Evolutionary conservation across 495 filamentous ascomycete genomes (phyloP), one percentile per base, ranked within the genome.

Genomic region (Tuber borchii): DNA sequence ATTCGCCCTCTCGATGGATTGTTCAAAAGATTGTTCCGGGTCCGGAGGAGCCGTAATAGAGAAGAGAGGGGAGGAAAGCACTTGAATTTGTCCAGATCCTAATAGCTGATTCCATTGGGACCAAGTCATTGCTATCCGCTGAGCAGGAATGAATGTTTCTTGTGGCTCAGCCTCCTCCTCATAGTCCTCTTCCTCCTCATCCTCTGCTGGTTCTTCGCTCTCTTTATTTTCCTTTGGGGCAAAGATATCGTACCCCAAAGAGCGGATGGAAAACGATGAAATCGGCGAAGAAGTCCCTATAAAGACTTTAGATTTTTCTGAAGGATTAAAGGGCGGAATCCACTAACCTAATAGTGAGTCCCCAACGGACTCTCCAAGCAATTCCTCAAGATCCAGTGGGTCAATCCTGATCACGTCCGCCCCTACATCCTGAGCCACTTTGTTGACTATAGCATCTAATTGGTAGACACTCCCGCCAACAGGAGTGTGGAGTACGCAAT

Each of bases 391-490:
- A 82, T 93, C 92, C 76, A 92, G 90, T 20, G 93, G 90, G 83
- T 91, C 90, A 20, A 99, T 84, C 37, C 88, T 88, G 46, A 99
- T 85, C 8, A 97, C 82, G 83, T 98, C 92, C n/a, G 94, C 90
- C 45, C 85, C 84, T 19, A 91, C 75, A 26, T 88, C 86, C 17
- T 84, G 81, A 2, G 93, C 91, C 44, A 92, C 83, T 43, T 83
- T 85, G 69, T 88, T 85, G 12, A 92, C 87, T 42, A 92, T 82
- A 2, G 84, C 82, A 74, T 91, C 87, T 51, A 94, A 83, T 73
- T 89, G 88, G 44, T 84, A 80, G 39, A 87, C 86, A 0, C 87
- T 87, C 71, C 89, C 88, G 68, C 87, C 85, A 48, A 87, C 87
- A 0, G 91, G 90, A 76, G 89, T 90, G 61, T 90, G 88, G n/a